These are phyloP conservation scores for Kwoniella heveanensis DNA, from an alignment of 768 basidiomycete genomes.

Conservation along the genomic window DNA sequence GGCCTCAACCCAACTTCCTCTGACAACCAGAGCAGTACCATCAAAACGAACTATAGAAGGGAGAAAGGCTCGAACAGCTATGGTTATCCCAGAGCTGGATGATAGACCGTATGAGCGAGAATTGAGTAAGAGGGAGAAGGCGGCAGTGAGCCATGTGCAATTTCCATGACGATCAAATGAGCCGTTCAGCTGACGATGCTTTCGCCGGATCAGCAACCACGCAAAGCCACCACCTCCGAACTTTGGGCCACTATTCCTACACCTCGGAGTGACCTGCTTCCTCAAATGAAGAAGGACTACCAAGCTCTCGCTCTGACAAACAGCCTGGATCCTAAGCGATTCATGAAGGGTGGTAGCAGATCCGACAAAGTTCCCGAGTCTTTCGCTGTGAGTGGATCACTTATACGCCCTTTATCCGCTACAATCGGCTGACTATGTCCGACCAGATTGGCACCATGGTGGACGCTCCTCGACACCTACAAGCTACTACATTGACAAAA, in stretches of 20 bases:
- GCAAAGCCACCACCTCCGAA: slow-evolving; percentile 46
- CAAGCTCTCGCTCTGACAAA: slow-evolving; percentile 53
- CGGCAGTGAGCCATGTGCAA: slow-evolving; percentile 24
- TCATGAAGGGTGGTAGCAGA: slow-evolving; percentile 53
- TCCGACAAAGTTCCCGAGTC: slow-evolving; percentile 47
- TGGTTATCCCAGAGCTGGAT: slow-evolving; percentile 32
- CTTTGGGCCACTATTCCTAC: slow-evolving; percentile 51
- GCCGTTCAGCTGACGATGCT: neutral
- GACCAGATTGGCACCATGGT: slow-evolving; percentile 51
- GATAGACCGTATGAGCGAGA: slow-evolving; percentile 37
- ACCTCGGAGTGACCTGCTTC: slow-evolving; percentile 40
- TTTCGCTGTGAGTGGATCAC: slow-evolving; percentile 50
- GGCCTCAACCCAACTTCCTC: slow-evolving; percentile 10
- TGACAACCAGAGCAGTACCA: slow-evolving; percentile 23
- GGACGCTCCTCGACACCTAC: slow-evolving; percentile 48
- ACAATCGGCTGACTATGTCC: slow-evolving; percentile 1
- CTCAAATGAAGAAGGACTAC: slow-evolving; percentile 55
- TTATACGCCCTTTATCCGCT: no score
- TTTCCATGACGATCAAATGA: neutral
- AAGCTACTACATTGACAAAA: slow-evolving; percentile 44
- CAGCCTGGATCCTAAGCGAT: slow-evolving; percentile 54
- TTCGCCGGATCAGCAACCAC: slow-evolving; percentile 35
- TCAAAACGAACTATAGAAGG: slow-evolving; percentile 10
- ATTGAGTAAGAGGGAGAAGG: slow-evolving; percentile 43
- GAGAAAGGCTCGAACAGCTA: slow-evolving; percentile 10